Conservation (phyloP, 352 stramenopile species). For the Globisporangium parvum region DNA sequence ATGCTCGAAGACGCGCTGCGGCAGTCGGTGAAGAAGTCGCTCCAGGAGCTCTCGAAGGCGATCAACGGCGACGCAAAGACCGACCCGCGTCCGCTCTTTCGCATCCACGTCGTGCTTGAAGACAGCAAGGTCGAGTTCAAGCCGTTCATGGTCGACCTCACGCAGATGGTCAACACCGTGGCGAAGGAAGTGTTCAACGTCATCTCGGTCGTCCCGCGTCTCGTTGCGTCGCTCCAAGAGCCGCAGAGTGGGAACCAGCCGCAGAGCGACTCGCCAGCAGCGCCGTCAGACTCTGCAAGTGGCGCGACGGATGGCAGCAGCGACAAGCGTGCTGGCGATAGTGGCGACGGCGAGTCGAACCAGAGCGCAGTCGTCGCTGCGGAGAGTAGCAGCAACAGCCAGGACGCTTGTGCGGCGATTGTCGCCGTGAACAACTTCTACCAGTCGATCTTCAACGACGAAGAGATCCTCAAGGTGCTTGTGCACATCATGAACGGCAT, state of each 20-base stretch:
- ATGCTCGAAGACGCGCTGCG: conserved; percentile 88
- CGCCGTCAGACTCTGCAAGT: neutral
- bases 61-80: conserved; percentile 93
- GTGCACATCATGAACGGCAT: conserved; percentile 97
- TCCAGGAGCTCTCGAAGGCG: conserved; percentile 91
- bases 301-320: no score
- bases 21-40: conserved; percentile 91
- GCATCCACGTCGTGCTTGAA: conserved; percentile 92
- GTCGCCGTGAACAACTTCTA: conserved; percentile 75
- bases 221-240: conserved; percentile 52
- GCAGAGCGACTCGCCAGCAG: conserved; percentile 5
- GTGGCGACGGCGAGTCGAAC: conserved; percentile 2
- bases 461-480: conserved; percentile 93
- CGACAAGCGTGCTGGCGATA: neutral
- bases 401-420: neutral
- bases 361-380: neutral
- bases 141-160: conserved; percentile 92
- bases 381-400: neutral
- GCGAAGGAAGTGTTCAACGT: conserved; percentile 95
- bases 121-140: conserved; percentile 92
- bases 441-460: conserved; percentile 93
- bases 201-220: conserved; percentile 87
- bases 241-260: conserved; percentile 18
- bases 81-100: conserved; percentile 88
- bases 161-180: conserved; percentile 92